Percentiles rank a stretch among this genome's conserved stretches.
Evolutionary conservation across 495 filamentous ascomycete species (phyloP).

Genomic region (Aspergillus baeticus): DNA sequence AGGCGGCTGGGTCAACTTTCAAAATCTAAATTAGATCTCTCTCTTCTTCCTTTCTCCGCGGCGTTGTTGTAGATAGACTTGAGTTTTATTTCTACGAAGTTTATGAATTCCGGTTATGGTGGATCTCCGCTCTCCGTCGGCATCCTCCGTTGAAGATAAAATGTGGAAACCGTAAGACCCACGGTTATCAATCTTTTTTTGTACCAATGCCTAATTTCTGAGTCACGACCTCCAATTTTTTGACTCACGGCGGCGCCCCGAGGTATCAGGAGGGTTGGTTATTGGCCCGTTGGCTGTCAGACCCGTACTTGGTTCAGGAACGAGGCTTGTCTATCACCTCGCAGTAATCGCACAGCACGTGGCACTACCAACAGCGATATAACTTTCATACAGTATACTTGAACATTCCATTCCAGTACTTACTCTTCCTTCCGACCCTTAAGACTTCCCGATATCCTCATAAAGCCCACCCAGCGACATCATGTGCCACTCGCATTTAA

Average conservation of each 20-base stretch:
- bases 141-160: conserved; percentile 8
- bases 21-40: conserved; percentile 25
- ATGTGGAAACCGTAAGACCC: neutral
- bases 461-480: conserved; percentile 1
- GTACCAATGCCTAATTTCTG: neutral
- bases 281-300: neutral
- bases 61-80: neutral
- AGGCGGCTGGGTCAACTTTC: conserved; percentile 66
- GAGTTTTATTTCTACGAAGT: conserved; percentile 1
- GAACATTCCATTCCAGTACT: no score
- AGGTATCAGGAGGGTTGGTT: neutral
- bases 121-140: conserved; percentile 8
- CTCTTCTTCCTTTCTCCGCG: neutral
- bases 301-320: neutral
- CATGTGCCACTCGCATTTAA: conserved; percentile 35
- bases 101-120: neutral
- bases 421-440: neutral
- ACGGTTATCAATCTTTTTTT: neutral
- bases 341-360: no score
- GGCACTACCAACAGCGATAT: no score
- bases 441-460: neutral
- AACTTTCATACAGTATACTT: no score
- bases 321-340: no score
- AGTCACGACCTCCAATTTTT: neutral
- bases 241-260: neutral